Evolutionary conservation across 805 yeast genomes (phyloP), one percentile per base, ranked within the genome.

Genomic region (Candida germanica): DNA sequence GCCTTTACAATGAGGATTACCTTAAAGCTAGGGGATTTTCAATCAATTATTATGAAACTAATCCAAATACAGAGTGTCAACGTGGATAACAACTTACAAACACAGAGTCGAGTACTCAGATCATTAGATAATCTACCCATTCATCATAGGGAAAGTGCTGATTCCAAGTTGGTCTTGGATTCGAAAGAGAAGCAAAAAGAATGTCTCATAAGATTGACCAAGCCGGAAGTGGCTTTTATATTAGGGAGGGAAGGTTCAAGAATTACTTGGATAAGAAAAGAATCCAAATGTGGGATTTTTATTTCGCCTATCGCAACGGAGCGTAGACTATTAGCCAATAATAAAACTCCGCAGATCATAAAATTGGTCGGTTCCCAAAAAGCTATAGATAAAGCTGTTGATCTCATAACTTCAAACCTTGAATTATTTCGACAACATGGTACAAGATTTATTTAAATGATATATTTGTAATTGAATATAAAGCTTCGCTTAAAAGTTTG

Each of bases 211-310:
- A n/a, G n/a, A n/a, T 29, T 48, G 16, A 38, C 33, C 5, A 46
- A 47, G 30, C 43, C 38, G 20, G 52, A 56, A 36, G 59, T 58
- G 1, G 48, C 53, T 15, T 45, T 42, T 14, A 34, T 59, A 2
- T 48, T 59, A 18, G 66, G 66, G 10, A 25, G 37, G 21, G 44
- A 53, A 19, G 65, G 64, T 2, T 27, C 35, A 1, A 31, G 55
- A 27, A 37, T 59, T n/a, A 48, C 46, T 22, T 27, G 39, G 2
- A 51, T 59, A 9, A 39, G 65, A 29, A 26, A 39, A n/a, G 34
- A 41, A 16, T 42, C 56, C 2, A 43, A 45, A 2, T 59, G 65
- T 38, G 33, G 19, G 13, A 55, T 59, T 10, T 46, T 47, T 19
- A 48, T 56, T 2, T 21, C 45, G 30, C 54, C 59, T 0, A 35